Base-by-base conservation (phyloP, 163 green algal genomes). In the Chlamydomonas reinhardtii region DNA sequence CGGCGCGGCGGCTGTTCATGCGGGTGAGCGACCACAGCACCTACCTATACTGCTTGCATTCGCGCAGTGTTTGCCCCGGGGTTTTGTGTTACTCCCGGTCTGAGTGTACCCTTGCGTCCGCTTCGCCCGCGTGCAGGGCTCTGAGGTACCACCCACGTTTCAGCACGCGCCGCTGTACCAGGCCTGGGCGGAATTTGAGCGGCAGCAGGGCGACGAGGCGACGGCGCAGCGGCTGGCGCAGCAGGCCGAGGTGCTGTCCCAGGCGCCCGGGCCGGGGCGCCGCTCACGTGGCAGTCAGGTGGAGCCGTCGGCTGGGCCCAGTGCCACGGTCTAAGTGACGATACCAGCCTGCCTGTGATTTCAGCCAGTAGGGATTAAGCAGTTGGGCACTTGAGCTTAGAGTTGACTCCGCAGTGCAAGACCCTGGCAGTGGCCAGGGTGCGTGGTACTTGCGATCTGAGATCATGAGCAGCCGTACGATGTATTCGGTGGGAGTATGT, bases 91-190 rank as follows among this genome's bases (percentile, higher is more conserved):
- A 25, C 59, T 29, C 4, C 8, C 59, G 8, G 59, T 65, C 59
- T 14, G 59, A 14, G 14, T 22, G 5, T 1, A 19, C 24, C 4
- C 59, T 65, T 9, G 20, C 59, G 59, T 29, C 31, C 31, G n/a
- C 31, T n/a, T 15, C 15, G 19, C 69, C 34, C 29, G 0, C 39
- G 43, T 20, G 0, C 75, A 84, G 74, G 74, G 76, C 20, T 31
- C 73, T 24, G 84, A 89, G 24, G 84, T 91, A 68, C 83, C 82
- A 4, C 61, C 43, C 27, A 61, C 32, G 71, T 88, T 85, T 65
- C 92, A 93, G 65, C 94, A 97, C 65, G 85, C 89, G 19, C 94
- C 94, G 29, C 83, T 97, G 62, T 93, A 96, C 61, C 80, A 92
- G 37, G 94, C 94, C 0, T 97, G 93, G 92, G 90, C 87, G 6